Percentiles rank a stretch among this genome's conserved stretches.
Evolutionary conservation across 257 asterid species (phyloP).

Genomic region (Plectranthus barbatus): DNA sequence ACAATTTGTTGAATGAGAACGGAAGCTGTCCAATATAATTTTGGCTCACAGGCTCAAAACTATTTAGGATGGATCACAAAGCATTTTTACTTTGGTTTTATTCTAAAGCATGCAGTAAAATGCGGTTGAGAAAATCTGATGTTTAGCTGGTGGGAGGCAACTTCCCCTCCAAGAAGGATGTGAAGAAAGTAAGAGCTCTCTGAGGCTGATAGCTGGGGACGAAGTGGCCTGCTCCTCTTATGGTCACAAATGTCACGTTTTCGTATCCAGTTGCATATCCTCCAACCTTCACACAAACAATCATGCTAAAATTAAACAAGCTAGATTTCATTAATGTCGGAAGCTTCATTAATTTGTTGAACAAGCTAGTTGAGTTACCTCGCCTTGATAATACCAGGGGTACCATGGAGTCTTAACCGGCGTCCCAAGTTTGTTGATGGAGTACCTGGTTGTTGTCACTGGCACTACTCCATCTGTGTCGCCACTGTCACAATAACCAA

Average conservation of each 20-base stretch:
- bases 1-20: too few species aligned
- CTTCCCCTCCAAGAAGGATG: conserved; percentile 39
- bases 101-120: too few species aligned
- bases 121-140: neutral
- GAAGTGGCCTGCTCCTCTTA: conserved; percentile 51
- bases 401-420: conserved; percentile 40
- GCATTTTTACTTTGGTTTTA: too few species aligned
- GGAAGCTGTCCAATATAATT: too few species aligned
- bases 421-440: conserved; percentile 21
- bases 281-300: conserved; percentile 31
- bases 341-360: neutral
- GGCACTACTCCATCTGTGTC: conserved; percentile 36
- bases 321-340: too few species aligned
- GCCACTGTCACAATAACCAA: conserved; percentile 28
- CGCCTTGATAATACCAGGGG: conserved; percentile 40
- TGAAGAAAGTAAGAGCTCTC: conserved; percentile 33
- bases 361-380: conserved; percentile 12
- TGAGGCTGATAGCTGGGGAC: conserved; percentile 56
- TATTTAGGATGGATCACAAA: too few species aligned
- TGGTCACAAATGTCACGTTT: conserved; percentile 40
- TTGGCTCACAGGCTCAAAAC: too few species aligned
- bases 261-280: conserved; percentile 46
- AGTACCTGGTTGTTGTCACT: conserved; percentile 36
- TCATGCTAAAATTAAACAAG: neutral
- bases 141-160: conserved; percentile 33